Percentiles rank a stretch among this genome's conserved stretches.
Conservation (phyloP, 2,329 filamentous ascomycete genomes). For the Diaporthe ampelina region DNA sequence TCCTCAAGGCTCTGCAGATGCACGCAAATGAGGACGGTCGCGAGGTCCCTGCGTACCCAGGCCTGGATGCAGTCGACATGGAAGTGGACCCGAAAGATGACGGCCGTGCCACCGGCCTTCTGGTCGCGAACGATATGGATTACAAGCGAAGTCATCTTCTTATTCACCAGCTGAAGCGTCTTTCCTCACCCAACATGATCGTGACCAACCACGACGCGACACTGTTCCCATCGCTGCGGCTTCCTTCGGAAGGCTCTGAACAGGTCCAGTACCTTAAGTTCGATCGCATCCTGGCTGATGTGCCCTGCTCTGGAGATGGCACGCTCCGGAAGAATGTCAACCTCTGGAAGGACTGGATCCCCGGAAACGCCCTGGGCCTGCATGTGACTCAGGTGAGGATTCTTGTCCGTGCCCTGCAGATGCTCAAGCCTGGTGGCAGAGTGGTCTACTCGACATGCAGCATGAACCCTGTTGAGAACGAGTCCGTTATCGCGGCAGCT, state of each 20-base stretch:
- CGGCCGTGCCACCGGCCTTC: constrained; percentile 88
- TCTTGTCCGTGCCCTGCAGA: constrained; percentile 90
- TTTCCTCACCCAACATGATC: constrained; percentile 95
- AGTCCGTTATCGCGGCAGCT: constrained; percentile 89
- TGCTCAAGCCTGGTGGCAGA: constrained; percentile 94
- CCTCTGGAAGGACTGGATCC: constrained; percentile 96
- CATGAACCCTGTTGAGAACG: constrained; percentile 98
- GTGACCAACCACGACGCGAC: constrained; percentile 99
- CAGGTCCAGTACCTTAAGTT: constrained; percentile 88
- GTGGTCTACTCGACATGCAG: constrained; percentile 99
- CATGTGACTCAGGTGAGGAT: constrained; percentile 91
- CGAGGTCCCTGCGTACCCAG: constrained; percentile 62
- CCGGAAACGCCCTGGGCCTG: constrained; percentile 87
- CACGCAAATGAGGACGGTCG: constrained; percentile 73
- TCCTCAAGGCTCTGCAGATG: constrained; percentile 77
- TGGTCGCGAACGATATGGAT: constrained; percentile 96
- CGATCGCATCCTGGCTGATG: constrained; percentile 95
- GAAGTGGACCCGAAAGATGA: constrained; percentile 77
- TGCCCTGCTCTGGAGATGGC: constrained; percentile 96
- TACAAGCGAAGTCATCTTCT: constrained; percentile 98
- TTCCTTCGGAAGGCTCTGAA: constrained; percentile 71
- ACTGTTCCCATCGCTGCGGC: constrained; percentile 90
- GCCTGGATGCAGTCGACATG: constrained; percentile 65
- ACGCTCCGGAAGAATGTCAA: constrained; percentile 93
- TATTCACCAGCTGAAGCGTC: constrained; percentile 96